Base-by-base conservation (phyloP, 768 basidiomycete genomes). In the Tylopilus vinaceipallidus region DNA sequence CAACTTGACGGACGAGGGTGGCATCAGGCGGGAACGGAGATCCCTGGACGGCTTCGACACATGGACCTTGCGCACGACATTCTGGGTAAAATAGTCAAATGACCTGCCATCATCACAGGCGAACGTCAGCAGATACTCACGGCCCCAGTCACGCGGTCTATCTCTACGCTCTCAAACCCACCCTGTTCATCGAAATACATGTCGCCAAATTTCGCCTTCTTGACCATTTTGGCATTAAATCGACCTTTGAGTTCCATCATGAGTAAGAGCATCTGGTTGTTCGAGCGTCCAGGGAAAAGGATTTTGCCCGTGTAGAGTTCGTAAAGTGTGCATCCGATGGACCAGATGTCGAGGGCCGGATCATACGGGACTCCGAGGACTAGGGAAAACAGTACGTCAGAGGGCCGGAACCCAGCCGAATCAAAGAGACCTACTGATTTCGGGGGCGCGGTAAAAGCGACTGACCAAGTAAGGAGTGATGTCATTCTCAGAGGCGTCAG, bases 191-290 rank as follows among this genome's bases (percentile, higher is more conserved):
- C 95, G 57, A 98, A 99, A 62, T 94, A 95, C 59, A 88, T 71
- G 42, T 91, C 86, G 2, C 90, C 91, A 70, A 98, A 98, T 64
- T 88, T 86, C 1, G 90, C 90, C 64, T 88, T 92, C 73, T 95
- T 97, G 68, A 98, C 88, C 83, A 92, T 84, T 71, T 92, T 93
- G 55, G 82, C 77, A 63, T 92, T 95, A 73, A 98, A 90, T 42
- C 93, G 80, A 30, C 97, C 95, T 68, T 91, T 95, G 50, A 97
- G 76, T 67, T 98, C 95, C 94, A 98, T 98, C 89, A 98, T 97
- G 49, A 91, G 82, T 47, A 93, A 76, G 17, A 98, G 75, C 95
- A 98, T 98, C 62, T 98, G 95, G 63, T 97, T 97, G 70, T 99
- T 98, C 16, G 91, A 91, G 33, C 92, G 83, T 12, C 95, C 95